Evolutionary conservation across 352 stramenopile species (phyloP), one percentile per base, ranked within the genome.

Genomic region (Phytopythium helicoides): DNA sequence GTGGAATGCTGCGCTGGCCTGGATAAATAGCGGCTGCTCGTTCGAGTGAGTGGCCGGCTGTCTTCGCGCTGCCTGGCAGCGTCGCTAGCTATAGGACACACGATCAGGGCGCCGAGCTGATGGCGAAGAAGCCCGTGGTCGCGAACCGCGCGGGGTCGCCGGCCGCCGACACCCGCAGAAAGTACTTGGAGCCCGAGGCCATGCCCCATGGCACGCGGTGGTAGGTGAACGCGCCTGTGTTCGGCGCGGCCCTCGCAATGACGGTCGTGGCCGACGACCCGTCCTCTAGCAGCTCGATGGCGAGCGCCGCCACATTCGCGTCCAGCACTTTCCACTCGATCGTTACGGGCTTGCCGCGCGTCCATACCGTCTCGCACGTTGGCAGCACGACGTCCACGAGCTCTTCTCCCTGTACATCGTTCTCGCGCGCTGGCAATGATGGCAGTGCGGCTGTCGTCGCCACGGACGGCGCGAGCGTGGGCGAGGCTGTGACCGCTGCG

Each of bases 151-250:
- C 58, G 12, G 60, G 46, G 19, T 76, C 67, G 9, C 64, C 61
- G 0, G 59, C 58, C 35, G 68, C 69, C 37, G 71, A 85, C 36
- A 94, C 64, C 22, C 76, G 75, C 25, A 94, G 52, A 52, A 92
- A 89, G 72, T 92, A 94, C 44, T 82, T 85, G 49, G 72, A 66
- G 40, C 84, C 84, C 45, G 65, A 77, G 31, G 81, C 70, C 76
- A 94, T 90, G 38, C 84, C 84, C 84, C 84, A 94, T n/a, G 81
- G 84, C 40, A 94, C 84, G 45, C 81, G 83, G 36, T 58, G 62
- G 56, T 92, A 91, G 18, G 63, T 72, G 51, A 89, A 94, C 7
- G 62, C 72, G 37, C 84, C 84, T 16, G 66, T 72, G 68, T 94
- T 94, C n/a, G 78, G 65, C 11, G 78, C 70, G 9, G 73, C 59